A percentile compares a stretch with the other conserved stretches of the same genome.
Conservation (phyloP, 192 early-diverging fungal species). For the Podila horticola region DNA sequence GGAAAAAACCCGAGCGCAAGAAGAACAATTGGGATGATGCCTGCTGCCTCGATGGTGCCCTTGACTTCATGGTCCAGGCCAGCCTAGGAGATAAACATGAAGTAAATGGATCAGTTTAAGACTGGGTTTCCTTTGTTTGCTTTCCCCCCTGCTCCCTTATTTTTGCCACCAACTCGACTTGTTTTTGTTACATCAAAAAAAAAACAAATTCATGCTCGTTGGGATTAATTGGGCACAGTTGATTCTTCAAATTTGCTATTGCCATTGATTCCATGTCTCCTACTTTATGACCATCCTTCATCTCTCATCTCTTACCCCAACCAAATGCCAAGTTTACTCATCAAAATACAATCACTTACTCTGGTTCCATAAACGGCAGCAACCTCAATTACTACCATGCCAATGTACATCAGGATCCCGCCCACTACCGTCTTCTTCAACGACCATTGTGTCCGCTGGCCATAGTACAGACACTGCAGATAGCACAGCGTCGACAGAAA, state of each 20-base stretch:
- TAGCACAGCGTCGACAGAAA: slow-evolving; percentile 47
- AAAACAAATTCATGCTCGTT: too few relatives aligned
- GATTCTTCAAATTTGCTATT: background rate
- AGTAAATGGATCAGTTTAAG: background rate
- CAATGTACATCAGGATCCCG: background rate
- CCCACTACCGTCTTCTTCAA: background rate
- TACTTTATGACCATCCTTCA: background rate
- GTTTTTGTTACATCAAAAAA: too few relatives aligned
- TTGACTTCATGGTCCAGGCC: slow-evolving; percentile 31
- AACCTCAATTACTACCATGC: slow-evolving; percentile 13
- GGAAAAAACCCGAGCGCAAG: slow-evolving; percentile 55
- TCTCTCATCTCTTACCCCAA: background rate
- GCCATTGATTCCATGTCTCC: background rate
- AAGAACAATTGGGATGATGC: slow-evolving; percentile 54
- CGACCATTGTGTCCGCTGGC: slow-evolving; percentile 9
- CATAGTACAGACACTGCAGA: slow-evolving; percentile 54
- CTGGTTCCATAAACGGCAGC: slow-evolving; percentile 30
- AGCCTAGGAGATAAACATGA: slow-evolving; percentile 16
- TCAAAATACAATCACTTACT: slow-evolving; percentile 13
- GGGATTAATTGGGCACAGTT: too few relatives aligned
- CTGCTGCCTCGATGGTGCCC: slow-evolving; percentile 49
- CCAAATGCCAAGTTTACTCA: background rate
- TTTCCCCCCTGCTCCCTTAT: background rate
- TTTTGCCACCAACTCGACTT: background rate
- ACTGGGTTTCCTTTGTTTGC: background rate